Evolutionary conservation across 1,284 basidiomycete species (phyloP), one percentile per base, ranked within the genome.

Genomic region (Kwoniella shivajii): DNA sequence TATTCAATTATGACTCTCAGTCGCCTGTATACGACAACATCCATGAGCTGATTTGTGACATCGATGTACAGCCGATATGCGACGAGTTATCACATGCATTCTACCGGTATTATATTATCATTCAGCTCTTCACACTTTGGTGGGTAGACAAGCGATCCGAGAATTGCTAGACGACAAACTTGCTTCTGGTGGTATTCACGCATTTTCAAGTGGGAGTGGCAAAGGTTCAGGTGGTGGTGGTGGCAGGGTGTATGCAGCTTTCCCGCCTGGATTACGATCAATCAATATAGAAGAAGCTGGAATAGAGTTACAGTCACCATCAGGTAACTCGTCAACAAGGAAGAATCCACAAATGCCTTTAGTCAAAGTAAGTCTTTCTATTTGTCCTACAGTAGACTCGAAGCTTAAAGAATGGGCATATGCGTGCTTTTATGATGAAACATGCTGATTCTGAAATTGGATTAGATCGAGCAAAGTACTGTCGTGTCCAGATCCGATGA

Each of bases 21-120:
- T 20, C 43, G 27, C 1, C 5, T 45, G 4, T 30, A 29, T 45
- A 20, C 5, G 43, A 30, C 14, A 7, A 1, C n/a, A 2, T 30
- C 2, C 37, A 18, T 24, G 18, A 9, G 22, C 31, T 48, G 37
- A 31, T 20, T 11, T 41, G 37, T 31, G 18, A 13, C 4, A 2
- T 16, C 13, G 4, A 6, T 30, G 2, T 7, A 44, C 18, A 56
- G 54, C 49, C 34, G 54, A 56, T 20, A 39, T 45, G 41, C 37
- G 54, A 37, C 22, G 47, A 39, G 46, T 56, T 42, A 45, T 56
- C 11, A 45, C 42, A 16, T 38, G 34, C 20, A 46, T 56, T 13
- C 34, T 56, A 14, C 54, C 54, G 6, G 54, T 51, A 1, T 42
- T 56, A 9, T 51, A 56, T 26, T 56, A 51, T 36, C 47, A 56